Percentiles rank a stretch among this genome's conserved stretches.
These are phyloP conservation scores for Candida tunisiensis DNA, from an alignment of 1,139 yeast species.

Conservation along the genomic window DNA sequence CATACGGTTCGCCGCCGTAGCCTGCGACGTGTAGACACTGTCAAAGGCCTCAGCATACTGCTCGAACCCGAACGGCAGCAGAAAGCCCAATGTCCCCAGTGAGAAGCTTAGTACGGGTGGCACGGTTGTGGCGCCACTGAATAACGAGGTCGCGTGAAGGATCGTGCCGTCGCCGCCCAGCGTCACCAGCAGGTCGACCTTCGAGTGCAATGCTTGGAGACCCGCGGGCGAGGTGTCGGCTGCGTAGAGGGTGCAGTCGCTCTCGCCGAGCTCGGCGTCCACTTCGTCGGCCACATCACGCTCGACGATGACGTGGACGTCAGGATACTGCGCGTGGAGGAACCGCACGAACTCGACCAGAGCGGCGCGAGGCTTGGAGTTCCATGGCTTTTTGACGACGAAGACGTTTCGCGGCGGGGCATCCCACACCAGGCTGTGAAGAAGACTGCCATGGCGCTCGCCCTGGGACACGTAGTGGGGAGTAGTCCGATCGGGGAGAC, in stretches of 20 bases:
- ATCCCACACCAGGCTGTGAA: conserved; percentile 12
- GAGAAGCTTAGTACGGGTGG: conserved; percentile 88
- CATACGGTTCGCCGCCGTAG: conserved; percentile 57
- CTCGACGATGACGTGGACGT: conserved; percentile 60
- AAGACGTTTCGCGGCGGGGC: conserved; percentile 44
- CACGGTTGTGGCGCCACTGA: conserved; percentile 36
- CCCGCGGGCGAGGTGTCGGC: too few species aligned
- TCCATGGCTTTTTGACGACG: conserved; percentile 77
- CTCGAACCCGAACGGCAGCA: conserved; percentile 69
- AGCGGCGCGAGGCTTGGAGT: conserved; percentile 44
- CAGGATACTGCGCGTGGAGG: conserved; percentile 42
- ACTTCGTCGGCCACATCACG: conserved; percentile 65
- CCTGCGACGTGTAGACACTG: conserved; percentile 47
- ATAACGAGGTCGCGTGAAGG: conserved; percentile 47
- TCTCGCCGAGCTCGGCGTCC: conserved; percentile 11
- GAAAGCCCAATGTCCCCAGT: conserved; percentile 80
- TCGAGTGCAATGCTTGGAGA: conserved; percentile 33
- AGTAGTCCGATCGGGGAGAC: too few species aligned
- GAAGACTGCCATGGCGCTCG: too few species aligned
- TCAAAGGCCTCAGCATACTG: conserved; percentile 45
- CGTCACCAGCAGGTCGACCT: conserved; percentile 60
- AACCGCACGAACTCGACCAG: conserved; percentile 44
- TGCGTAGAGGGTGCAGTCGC: neutral
- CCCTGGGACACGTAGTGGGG: too few species aligned
- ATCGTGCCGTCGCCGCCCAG: conserved; percentile 96